Base-by-base conservation (phyloP, 1,284 basidiomycete genomes). In the Malassezia sp. region DNA sequence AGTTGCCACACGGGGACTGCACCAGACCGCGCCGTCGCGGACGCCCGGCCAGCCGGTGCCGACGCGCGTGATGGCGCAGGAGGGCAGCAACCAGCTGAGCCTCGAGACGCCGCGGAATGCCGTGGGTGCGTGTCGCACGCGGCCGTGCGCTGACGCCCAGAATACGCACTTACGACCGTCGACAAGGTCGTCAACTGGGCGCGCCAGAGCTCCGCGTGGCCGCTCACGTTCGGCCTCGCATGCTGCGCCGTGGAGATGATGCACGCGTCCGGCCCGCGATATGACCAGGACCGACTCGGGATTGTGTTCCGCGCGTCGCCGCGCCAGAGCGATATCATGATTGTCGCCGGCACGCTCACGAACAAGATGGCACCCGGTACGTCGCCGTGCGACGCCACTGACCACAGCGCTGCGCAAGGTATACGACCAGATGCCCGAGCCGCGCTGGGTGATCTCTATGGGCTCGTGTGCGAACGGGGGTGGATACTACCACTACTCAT, bases 331-430 rank as follows among this genome's bases (percentile, higher is more conserved):
- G 91, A 97, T 71, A 85, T 97, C 69, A 97, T 99, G 93, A 99
- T 99, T 67, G 93, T 99, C 43, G 91, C 93, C 35, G 93, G 93
- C 24, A 99, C 93, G 0, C 75, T 99, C 61, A 99, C 93, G 59
- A 97, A 99, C 78, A 97, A 99, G 77, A 99, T 99, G 93, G 93
- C 90, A 4, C 93, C 93, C 36, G 90, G 90, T 5, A 71, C 95
- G 42, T 22, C 14, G 6, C 6, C 1, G 5, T 3, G 14, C 11
- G 17, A 31, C 17, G 5, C 26, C n/a, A 28, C 38, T 28, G n/a
- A 28, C 38, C 6, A 28, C 38, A 1, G 56, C 60, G 37, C 49
- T 55, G 52, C 45, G 59, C 38, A 52, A 59, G 55, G 67, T 56
- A 54, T 54, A 66, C 54, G 57, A 60, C 51, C 60, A 64, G 57